Evolutionary conservation across 1,284 basidiomycete genomes (phyloP).

Genomic region (Baeospora myosura): DNA sequence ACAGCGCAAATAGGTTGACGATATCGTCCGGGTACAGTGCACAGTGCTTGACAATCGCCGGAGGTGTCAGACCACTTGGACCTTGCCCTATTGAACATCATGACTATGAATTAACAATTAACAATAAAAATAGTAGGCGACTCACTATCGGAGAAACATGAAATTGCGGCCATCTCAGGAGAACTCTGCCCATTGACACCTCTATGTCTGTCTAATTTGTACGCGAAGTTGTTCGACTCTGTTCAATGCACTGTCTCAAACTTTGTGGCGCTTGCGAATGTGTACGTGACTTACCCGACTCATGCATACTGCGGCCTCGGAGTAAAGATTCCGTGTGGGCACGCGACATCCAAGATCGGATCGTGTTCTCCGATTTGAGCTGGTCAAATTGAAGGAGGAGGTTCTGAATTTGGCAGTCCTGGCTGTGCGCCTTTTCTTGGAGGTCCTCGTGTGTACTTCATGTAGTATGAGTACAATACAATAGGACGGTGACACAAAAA

Average conservation of each 20-base stretch:
- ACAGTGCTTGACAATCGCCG: constrained; percentile 39
- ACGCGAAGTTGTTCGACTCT: background rate
- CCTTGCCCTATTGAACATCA: constrained; percentile 9
- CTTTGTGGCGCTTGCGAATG: too few species aligned
- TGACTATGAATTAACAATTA: background rate
- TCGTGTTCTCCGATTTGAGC: constrained; percentile 31
- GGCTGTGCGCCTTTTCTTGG: constrained; percentile 36
- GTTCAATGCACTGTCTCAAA: background rate
- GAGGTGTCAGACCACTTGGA: constrained; percentile 17
- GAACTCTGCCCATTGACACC: constrained; percentile 16
- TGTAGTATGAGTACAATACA: background rate
- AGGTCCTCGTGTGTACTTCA: constrained; percentile 55
- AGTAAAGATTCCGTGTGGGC: background rate
- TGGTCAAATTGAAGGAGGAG: constrained; percentile 43
- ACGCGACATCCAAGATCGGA: constrained; percentile 31
- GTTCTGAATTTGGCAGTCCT: constrained; percentile 41
- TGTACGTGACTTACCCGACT: background rate
- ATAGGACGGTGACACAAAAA: background rate
- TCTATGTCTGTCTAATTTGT: constrained; percentile 1
- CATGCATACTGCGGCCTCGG: too few species aligned
- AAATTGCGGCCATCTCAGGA: constrained; percentile 21
- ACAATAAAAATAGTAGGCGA: background rate
- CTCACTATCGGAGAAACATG: constrained; percentile 23
- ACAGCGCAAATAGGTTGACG: constrained; percentile 52
- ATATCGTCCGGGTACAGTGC: constrained; percentile 48